These are phyloP conservation scores for Paspalum vaginatum DNA, from an alignment of 176 grass and related monocot genomes.

Conservation along the genomic window DNA sequence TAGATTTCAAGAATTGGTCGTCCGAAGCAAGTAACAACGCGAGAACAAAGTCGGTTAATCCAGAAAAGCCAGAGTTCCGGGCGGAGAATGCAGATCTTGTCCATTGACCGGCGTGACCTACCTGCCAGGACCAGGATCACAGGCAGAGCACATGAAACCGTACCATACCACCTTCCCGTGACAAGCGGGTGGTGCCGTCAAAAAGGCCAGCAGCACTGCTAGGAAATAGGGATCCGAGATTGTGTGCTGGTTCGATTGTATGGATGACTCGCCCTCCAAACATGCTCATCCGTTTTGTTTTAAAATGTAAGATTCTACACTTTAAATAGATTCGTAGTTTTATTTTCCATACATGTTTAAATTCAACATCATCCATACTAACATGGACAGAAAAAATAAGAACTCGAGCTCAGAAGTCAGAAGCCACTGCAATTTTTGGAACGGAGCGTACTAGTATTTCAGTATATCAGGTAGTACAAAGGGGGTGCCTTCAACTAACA, in stretches of 20 bases:
- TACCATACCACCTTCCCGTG: background rate
- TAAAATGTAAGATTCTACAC: too few relatives aligned
- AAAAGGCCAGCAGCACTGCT: background rate
- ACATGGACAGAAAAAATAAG: too few relatives aligned
- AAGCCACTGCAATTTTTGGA: too few relatives aligned
- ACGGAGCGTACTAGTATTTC: too few relatives aligned
- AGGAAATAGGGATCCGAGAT: background rate
- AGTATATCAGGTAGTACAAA: background rate
- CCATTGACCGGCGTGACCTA: background rate
- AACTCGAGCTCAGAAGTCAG: too few relatives aligned
- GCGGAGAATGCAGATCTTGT: background rate
- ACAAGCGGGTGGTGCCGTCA: background rate
- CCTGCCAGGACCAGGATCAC: conserved; percentile 3
- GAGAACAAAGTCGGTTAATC: background rate
- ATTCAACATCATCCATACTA: too few relatives aligned
- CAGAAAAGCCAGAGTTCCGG: background rate
- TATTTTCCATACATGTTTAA: too few relatives aligned
- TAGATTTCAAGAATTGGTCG: background rate
- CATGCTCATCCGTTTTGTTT: background rate
- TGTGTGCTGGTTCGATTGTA: too few relatives aligned
- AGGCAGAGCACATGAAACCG: conserved; percentile 16
- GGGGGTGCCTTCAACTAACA: background rate
- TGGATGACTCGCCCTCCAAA: too few relatives aligned
- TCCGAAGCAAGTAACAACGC: background rate
- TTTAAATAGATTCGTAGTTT: too few relatives aligned